Evolutionary conservation across 257 asterid species (phyloP).

Genomic region (Buddleja alternifolia): DNA sequence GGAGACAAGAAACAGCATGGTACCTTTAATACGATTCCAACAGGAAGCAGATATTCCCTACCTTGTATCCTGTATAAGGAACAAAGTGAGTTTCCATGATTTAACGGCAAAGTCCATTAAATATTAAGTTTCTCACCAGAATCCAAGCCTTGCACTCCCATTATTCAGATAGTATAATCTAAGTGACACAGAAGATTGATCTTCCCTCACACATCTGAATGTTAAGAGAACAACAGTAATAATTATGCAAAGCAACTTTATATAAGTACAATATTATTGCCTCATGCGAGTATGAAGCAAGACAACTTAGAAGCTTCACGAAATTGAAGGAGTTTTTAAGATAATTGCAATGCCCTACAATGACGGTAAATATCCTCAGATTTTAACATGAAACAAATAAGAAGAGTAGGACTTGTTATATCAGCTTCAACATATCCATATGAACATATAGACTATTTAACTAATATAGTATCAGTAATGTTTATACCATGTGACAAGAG

Average conservation of each 20-base stretch:
- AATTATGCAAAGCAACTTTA: conserved; percentile 19
- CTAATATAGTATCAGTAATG: conserved; percentile 16
- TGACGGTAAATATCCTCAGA: too few species aligned
- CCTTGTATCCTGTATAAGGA: conserved; percentile 80
- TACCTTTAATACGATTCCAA: conserved; percentile 92
- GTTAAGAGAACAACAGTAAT: conserved; percentile 18
- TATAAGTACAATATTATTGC: conserved; percentile 1
- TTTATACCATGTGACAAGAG: not conserved
- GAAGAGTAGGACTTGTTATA: not conserved
- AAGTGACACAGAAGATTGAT: conserved; percentile 77
- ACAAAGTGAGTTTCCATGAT: conserved; percentile 31
- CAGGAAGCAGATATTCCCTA: conserved; percentile 94
- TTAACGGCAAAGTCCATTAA: conserved; percentile 8
- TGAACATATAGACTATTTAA: conserved; percentile 10
- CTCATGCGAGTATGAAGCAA: conserved; percentile 16
- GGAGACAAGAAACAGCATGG: conserved; percentile 23
- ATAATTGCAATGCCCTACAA: conserved; percentile 1
- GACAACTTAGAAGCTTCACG: conserved; percentile 17
- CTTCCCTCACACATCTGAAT: conserved; percentile 93
- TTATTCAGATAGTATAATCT: conserved; percentile 81
- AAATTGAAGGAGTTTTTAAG: conserved; percentile 12
- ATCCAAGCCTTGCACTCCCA: conserved; percentile 99
- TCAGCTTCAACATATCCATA: not conserved
- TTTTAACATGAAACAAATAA: conserved; percentile 23
- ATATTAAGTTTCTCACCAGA: conserved; percentile 69